These are phyloP conservation scores for Phytopythium litorale DNA, from an alignment of 352 stramenopile genomes.

Conservation along the genomic window DNA sequence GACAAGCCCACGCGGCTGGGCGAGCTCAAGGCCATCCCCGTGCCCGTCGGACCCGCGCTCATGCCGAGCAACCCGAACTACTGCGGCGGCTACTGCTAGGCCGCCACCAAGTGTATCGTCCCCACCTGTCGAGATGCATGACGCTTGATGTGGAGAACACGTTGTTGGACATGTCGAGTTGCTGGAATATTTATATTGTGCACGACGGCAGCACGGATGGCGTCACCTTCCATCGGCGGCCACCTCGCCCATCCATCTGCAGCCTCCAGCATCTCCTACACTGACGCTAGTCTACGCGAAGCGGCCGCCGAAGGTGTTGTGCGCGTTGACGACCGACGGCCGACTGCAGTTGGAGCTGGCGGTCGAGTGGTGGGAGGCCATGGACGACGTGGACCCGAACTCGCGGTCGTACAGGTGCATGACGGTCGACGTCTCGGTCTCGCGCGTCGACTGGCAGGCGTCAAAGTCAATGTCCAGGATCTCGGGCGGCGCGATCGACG, in stretches of 20 bases:
- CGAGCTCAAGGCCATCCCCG: constrained; percentile 35
- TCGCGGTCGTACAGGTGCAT: constrained; percentile 7
- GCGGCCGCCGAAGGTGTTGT: neutral
- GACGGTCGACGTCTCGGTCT: constrained; percentile 3
- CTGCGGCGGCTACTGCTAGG: constrained; percentile 55
- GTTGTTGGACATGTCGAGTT: neutral
- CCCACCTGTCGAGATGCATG: neutral
- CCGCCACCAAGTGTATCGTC: too few species aligned
- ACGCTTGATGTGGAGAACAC: neutral
- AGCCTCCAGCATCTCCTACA: too few species aligned
- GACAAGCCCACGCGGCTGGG: constrained; percentile 27
- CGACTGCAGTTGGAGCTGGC: constrained; percentile 2
- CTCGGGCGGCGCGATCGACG: constrained; percentile 7
- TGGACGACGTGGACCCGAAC: constrained; percentile 1
- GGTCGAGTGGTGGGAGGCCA: constrained; percentile 2
- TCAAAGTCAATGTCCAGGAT: constrained; percentile 8
- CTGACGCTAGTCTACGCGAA: constrained; percentile 2
- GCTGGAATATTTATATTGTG: neutral
- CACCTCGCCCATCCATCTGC: too few species aligned
- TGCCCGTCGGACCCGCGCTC: constrained; percentile 40
- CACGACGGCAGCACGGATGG: neutral
- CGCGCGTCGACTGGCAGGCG: neutral
- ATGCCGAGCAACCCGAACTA: constrained; percentile 41
- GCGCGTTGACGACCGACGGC: neutral
- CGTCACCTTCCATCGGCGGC: neutral